Percentiles rank a stretch among this genome's conserved stretches.
Evolutionary conservation across 306 rosid species (phyloP).

Genomic region (Quercus rubra): DNA sequence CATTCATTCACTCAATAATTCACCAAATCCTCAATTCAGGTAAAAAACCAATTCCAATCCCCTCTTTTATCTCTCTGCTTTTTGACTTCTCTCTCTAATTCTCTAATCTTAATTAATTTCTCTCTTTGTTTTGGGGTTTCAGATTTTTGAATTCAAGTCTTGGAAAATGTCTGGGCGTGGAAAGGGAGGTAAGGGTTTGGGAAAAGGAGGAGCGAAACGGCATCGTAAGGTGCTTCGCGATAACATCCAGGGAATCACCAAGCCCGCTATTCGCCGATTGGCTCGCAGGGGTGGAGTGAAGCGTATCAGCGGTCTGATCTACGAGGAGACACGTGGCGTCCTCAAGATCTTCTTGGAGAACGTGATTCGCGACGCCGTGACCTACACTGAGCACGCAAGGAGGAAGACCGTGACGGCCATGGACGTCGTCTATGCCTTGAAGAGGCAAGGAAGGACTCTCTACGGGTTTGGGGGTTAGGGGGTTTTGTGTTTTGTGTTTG

Average conservation of each 20-base stretch:
- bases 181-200: slow-evolving; percentile 71
- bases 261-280: slow-evolving; percentile 62
- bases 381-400: slow-evolving; percentile 67
- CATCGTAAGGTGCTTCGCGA: slow-evolving; percentile 65
- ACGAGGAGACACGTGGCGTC: slow-evolving; percentile 66
- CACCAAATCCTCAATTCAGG: background rate
- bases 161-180: slow-evolving; percentile 61
- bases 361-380: slow-evolving; percentile 70
- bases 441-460: slow-evolving; percentile 77
- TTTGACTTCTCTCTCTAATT: background rate
- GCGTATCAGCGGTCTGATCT: slow-evolving; percentile 68
- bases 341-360: slow-evolving; percentile 71
- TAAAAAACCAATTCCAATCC: background rate
- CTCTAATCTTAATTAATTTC: background rate
- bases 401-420: slow-evolving; percentile 70
- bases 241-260: slow-evolving; percentile 68
- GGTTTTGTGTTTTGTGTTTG: background rate
- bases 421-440: slow-evolving; percentile 64
- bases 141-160: background rate
- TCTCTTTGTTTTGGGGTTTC: background rate
- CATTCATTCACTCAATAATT: no score
- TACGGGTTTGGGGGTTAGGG: slow-evolving; percentile 73
- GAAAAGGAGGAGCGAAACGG: slow-evolving; percentile 78
- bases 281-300: slow-evolving; percentile 71
- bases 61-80: no score